Evolutionary conservation across 495 filamentous ascomycete species (phyloP), one percentile per base, ranked within the genome.

Genomic region (Trichoderma asperelloides): DNA sequence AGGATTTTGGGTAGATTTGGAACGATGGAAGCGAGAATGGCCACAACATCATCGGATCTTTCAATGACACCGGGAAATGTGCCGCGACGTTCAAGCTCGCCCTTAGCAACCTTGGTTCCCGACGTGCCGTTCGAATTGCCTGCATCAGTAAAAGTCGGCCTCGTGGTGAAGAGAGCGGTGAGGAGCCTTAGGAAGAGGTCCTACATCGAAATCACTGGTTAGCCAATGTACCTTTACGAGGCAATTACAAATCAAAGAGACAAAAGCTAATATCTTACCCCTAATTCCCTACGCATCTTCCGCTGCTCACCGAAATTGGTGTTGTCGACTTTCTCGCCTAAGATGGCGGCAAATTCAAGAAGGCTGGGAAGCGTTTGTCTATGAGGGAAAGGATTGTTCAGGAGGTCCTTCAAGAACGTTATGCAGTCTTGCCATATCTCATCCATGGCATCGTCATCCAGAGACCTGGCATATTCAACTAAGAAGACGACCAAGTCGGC

Each of bases 361-460:
- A 99, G 78, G 33, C 89, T 87, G 8, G 96, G 92, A 27, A 99
- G 80, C 25, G 91, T 93, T 74, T 96, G 92, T 62, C 95, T 84
- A 73, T 98, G 94, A 1, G 95, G 96, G 70, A 99, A 91, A 2
- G 96, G 96, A 75, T 99, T 98, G 55, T 89, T 88, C 33, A 98
- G 80, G 7, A 98, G 86, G 76, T 98, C 96, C 65, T 86, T 88
- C 55, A 98, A 75, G 76, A 99, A 99, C 0, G 88, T 86, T 71
- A 92, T 92, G 74, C 94, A 98, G 72, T 99, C 96, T 45, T 85
- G 80, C 95, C 95, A 99, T 39, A 99, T 97, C 77, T 99, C 95
- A 72, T 99, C 96, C 82, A 98, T 94, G n/a, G 95, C 89, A 80
- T 99, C 95, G 70, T 99, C 95, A 71, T 99, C 95, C 16, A 97